Evolutionary conservation across 768 basidiomycete species (phyloP), one percentile per base, ranked within the genome.

Genomic region (Arthromyces matolae): DNA sequence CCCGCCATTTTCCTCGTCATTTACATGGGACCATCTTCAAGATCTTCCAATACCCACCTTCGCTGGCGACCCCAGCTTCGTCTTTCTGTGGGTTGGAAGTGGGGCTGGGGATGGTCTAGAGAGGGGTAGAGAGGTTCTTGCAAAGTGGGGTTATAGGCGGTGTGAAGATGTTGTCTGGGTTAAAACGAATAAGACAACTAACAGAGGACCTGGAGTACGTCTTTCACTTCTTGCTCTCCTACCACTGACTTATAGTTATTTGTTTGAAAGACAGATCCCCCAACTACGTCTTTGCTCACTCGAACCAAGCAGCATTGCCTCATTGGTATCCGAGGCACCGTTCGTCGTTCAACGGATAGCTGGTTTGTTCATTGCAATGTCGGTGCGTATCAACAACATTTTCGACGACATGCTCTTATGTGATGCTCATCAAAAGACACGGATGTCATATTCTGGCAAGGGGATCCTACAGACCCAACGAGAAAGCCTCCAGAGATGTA

Each of bases 101-200:
- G 93, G 93, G 2, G 87, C 88, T 5, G 84, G 86, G 3, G 91
- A 90, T 40, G 96, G 93, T 0, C 74, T 99, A 23, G 96, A 99
- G 63, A 76, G 86, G 27, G 96, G 96, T 0, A 71, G 94, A 27
- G 95, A 97, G 64, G 72, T 94, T 22, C 76, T 99, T 31, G 88
- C 85, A 1, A 87, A 82, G 65, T 99, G 95, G 94, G 96, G 95
- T 3, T 95, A 93, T 62, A 72, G 93, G 34, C 69, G 96, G 42
- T 96, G 93, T 59, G 96, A 99, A 60, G 96, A 99, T 62, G 89
- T 99, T n/a, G 90, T 96, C 4, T 98, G 93, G 94, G 86, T 96
- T 47, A 93, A 92, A 71, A 94, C 92, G 37, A 99, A 97, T 63
- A 77, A 77, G 50, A 73, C 67, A 18, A 76, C 70, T 19, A 87